Conservation (phyloP, 2,329 filamentous ascomycete genomes). For the Tolypocladium nubicola region DNA sequence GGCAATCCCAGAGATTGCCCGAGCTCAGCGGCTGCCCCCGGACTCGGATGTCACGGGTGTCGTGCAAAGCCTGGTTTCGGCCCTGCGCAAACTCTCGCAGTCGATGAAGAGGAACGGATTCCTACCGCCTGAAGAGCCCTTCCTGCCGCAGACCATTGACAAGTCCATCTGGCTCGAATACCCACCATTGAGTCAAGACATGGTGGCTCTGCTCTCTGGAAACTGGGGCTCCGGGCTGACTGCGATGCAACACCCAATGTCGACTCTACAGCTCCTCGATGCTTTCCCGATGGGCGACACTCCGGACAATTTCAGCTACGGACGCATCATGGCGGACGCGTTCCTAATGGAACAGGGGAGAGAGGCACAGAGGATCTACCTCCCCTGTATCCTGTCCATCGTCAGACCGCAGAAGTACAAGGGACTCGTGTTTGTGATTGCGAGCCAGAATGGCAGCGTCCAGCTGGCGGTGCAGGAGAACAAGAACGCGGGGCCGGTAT, state of each 20-base stretch:
- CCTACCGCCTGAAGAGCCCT: constrained; percentile 56
- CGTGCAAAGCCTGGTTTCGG: constrained; percentile 47
- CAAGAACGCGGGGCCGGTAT: constrained; percentile 58
- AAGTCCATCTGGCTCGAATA: constrained; percentile 76
- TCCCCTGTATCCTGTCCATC: constrained; percentile 68
- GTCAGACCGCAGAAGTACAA: constrained; percentile 59
- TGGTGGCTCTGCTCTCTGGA: constrained; percentile 59
- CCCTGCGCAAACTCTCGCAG: constrained; percentile 61
- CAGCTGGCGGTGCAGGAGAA: constrained; percentile 64
- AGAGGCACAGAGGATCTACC: constrained; percentile 54
- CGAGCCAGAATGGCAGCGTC: constrained; percentile 69
- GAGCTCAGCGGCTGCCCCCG: constrained; percentile 27
- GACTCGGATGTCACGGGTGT: constrained; percentile 40
- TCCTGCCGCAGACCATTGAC: constrained; percentile 69
- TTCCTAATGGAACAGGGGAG: constrained; percentile 64
- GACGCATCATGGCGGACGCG: constrained; percentile 63
- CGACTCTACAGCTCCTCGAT: constrained; percentile 47
- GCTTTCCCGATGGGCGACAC: constrained; percentile 72
- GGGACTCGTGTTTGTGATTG: constrained; percentile 60
- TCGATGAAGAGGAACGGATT: constrained; percentile 81
- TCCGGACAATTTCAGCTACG: constrained; percentile 64
- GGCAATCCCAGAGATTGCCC: constrained; percentile 37
- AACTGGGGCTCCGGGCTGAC: constrained; percentile 39
- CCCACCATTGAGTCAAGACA: constrained; percentile 60
- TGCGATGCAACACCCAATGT: constrained; percentile 34